Conservation (phyloP, 257 asterid genomes). For the Capsicum pubescens region DNA sequence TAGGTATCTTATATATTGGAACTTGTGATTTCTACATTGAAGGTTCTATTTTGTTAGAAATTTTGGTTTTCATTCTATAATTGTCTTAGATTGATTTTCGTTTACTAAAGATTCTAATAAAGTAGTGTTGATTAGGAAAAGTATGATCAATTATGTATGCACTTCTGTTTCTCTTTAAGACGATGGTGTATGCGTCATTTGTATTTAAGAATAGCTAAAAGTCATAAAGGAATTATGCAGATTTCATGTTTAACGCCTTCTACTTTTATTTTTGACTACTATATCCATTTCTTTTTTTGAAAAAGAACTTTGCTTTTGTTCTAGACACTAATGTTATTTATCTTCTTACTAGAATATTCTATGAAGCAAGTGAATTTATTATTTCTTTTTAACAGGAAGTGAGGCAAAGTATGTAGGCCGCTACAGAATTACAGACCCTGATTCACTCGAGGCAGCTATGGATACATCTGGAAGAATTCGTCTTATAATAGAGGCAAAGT, state of each 20-base stretch:
- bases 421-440: constrained; percentile 90
- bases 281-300: not conserved
- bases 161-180: constrained; percentile 22
- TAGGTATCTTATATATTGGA: not conserved
- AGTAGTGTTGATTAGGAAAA: not conserved
- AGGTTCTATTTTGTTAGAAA: not conserved
- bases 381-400: constrained; percentile 56
- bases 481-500: constrained; percentile 79
- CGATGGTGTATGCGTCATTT: not conserved
- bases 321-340: not conserved
- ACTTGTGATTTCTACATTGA: not conserved
- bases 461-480: constrained; percentile 88
- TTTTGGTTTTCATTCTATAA: not conserved
- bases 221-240: not conserved
- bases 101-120: constrained; percentile 17
- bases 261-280: not conserved
- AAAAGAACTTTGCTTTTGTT: not conserved
- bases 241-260: not conserved
- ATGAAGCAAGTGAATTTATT: not conserved
- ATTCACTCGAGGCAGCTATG: constrained; percentile 86
- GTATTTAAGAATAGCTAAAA: not conserved
- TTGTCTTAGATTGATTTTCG: not conserved
- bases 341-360: constrained; percentile 21
- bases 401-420: constrained; percentile 88
- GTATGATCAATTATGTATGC: not conserved